phyloP scores from a whole-genome alignment of 805 yeast genomes.

The Candida jianshihensis region DNA sequence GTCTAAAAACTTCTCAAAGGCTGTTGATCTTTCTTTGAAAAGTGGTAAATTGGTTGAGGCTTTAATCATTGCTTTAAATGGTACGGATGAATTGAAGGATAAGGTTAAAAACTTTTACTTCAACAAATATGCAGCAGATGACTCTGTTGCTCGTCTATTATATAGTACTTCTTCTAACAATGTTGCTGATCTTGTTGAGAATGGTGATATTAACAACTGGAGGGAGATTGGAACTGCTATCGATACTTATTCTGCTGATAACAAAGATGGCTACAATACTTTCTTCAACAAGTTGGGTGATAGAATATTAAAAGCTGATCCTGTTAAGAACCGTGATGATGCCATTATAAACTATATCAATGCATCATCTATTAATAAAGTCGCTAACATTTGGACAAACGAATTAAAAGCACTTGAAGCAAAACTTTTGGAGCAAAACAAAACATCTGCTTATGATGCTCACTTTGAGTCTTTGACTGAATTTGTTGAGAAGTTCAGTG shows the following conservation, averaged over 20 bases:
- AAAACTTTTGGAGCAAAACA: conserved; percentile 29
- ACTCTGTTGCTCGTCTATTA: conserved; percentile 64
- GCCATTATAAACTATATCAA: conserved; percentile 76
- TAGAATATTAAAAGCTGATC: conserved; percentile 48
- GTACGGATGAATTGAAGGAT: conserved; percentile 51
- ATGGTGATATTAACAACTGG: conserved; percentile 80
- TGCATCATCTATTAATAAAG: conserved; percentile 74
- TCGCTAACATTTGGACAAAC: conserved; percentile 75
- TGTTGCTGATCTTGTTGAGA: conserved; percentile 63
- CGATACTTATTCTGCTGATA: conserved; percentile 41
- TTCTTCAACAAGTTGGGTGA: conserved; percentile 70
- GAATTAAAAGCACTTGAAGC: conserved; percentile 53
- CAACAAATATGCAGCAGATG: conserved; percentile 39
- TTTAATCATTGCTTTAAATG: conserved; percentile 68
- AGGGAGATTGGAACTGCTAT: conserved; percentile 69
- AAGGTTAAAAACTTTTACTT: conserved; percentile 72
- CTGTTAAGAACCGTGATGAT: conserved; percentile 50
- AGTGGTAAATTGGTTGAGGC: conserved; percentile 71
- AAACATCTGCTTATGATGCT: conserved; percentile 67
- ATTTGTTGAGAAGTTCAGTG: conserved; percentile 78
- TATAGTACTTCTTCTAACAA: conserved; percentile 52
- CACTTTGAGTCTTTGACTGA: conserved; percentile 74
- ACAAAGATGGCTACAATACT: conserved; percentile 41
- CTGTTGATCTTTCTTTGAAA: conserved; percentile 60
- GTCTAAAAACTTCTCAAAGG: conserved; percentile 54